Evolutionary conservation across 2,329 filamentous ascomycete genomes (phyloP).

Genomic region (Alternaria infectoria): DNA sequence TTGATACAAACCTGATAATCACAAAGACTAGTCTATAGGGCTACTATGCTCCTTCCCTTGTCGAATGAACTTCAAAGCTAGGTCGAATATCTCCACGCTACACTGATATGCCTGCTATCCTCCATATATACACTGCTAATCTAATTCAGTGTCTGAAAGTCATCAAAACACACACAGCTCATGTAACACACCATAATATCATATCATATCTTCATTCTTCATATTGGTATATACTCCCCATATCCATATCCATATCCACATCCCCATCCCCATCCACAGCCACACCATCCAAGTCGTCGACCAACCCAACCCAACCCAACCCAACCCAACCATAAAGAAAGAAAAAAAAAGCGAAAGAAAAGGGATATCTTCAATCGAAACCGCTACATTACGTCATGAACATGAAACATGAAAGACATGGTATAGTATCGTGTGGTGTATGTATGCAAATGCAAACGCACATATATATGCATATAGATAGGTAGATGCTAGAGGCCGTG

Average conservation of each 20-base stretch:
- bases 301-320: no score
- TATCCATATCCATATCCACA: no score
- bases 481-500: not conserved
- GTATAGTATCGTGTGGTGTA: not conserved
- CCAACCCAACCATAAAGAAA: not conserved
- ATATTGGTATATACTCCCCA: not conserved
- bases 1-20: not conserved
- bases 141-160: no score
- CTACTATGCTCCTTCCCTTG: not conserved
- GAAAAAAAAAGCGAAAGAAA: not conserved
- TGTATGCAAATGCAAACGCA: not conserved
- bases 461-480: not conserved
- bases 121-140: not conserved
- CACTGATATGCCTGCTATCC: not conserved
- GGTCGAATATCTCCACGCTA: not conserved
- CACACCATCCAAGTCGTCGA: not conserved
- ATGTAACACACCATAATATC: fast-evolving
- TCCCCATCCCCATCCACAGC: not conserved
- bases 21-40: not conserved
- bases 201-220: not conserved
- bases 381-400: conserved; percentile 7
- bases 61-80: not conserved
- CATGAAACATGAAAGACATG: not conserved
- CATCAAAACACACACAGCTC: not conserved
- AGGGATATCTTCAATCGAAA: not conserved